Evolutionary conservation across 2,329 filamentous ascomycete genomes (phyloP), one percentile per base, ranked within the genome.

Genomic region (Mollisia scopiformis): DNA sequence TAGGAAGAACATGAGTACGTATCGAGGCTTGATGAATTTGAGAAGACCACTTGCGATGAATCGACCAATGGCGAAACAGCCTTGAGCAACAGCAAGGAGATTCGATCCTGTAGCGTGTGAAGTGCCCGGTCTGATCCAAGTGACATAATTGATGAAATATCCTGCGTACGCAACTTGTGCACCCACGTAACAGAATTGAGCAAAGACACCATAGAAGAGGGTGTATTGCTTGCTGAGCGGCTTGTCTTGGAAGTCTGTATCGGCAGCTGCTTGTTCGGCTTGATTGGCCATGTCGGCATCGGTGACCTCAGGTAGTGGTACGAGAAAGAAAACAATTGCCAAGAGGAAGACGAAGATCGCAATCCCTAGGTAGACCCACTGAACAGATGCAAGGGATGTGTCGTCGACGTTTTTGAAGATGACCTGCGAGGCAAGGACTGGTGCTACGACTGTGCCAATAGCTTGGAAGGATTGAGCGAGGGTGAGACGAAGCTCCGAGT

Each of bases 361-460:
- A 62, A 94, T 90, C 54, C 87, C 89, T 28, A 94, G 82, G 67
- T 94, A 95, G 0, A 91, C 91, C 88, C 89, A 95, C 75, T 95
- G 91, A 1, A 94, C 90, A 61, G 88, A 86, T 62, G 89, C 81
- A 6, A 94, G 80, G 0, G 84, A 84, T 1, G 51, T 57, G 47
- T 68, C 68, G 27, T 69, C 51, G 78, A 75, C n/a, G 78, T 74
- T 57, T 70, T 74, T 77, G 92, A 94, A 75, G 92, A 92, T 47
- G 88, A 88, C 65, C 84, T 88, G 43, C 87, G 85, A 30, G 10
- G 90, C 91, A 13, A 94, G 78, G 0, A 93, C 77, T 0, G 88
- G 88, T 33, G 88, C 90, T 16, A 94, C 75, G 7, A 94, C 87
- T 0, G 87, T 89, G 10, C 89, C 89, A 1, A 92, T 82, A 23